These are phyloP conservation scores for Leucocoprinus leucothites DNA, from an alignment of 768 basidiomycete genomes.

Conservation along the genomic window DNA sequence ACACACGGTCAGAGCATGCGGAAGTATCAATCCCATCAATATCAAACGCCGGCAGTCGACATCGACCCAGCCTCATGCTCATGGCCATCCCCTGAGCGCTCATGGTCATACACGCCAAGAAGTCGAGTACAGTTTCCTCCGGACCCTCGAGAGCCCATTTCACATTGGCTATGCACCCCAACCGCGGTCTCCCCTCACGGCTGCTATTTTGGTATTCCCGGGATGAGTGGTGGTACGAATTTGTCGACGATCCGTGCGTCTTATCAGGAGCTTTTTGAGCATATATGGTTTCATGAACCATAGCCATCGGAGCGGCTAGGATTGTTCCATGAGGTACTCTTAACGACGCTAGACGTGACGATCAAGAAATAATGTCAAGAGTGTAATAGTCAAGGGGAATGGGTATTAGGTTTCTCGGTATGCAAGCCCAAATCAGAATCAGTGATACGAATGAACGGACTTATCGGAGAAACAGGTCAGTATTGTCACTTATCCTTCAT, in stretches of 20 bases:
- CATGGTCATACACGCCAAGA: background rate
- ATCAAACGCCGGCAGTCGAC: background rate
- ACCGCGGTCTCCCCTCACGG: conserved; percentile 8
- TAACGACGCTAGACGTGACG: no score
- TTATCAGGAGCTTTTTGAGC: conserved; percentile 69
- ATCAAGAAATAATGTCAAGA: no score
- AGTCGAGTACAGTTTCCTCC: background rate
- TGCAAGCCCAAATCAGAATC: no score
- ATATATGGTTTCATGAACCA: conserved; percentile 54
- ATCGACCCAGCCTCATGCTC: background rate
- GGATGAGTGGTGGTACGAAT: background rate
- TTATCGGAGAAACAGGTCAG: no score
- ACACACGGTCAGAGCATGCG: background rate
- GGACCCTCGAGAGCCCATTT: conserved; percentile 6
- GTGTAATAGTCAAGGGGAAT: no score
- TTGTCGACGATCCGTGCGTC: conserved; percentile 44
- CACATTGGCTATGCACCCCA: conserved; percentile 7
- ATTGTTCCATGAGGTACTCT: no score
- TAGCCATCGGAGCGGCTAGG: no score
- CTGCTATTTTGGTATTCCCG: conserved; percentile 13
- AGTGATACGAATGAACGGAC: no score
- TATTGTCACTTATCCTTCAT: no score
- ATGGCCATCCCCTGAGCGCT: no score
- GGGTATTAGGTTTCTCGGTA: no score
- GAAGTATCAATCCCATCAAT: background rate